Percentiles rank a stretch among this genome's conserved stretches.
These are phyloP conservation scores for Vachellia collinsii DNA, from an alignment of 306 rosid genomes.

Conservation along the genomic window DNA sequence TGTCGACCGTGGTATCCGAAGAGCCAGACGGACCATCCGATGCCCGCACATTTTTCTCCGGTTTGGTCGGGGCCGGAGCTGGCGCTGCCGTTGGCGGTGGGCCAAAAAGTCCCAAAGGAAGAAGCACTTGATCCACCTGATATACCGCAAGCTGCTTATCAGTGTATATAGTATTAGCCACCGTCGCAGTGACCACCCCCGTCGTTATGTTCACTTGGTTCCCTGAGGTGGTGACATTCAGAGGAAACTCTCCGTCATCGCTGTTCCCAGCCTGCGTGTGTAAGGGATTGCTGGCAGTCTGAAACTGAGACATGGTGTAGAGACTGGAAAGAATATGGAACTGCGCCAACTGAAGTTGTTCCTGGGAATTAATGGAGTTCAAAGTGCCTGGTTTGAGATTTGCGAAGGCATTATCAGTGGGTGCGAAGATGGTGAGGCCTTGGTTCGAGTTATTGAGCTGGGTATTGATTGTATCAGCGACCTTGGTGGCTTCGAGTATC, in stretches of 20 bases:
- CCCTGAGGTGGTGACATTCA: conserved; percentile 67
- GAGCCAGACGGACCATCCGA: conserved; percentile 63
- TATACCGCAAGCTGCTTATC: conserved; percentile 59
- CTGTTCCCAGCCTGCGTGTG: conserved; percentile 68
- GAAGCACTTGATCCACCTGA: conserved; percentile 65
- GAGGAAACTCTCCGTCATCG: conserved; percentile 53
- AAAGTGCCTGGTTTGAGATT: conserved; percentile 58
- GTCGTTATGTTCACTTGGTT: conserved; percentile 67
- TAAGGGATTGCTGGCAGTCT: conserved; percentile 65
- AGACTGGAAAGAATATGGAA: conserved; percentile 59
- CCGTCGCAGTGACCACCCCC: conserved; percentile 54
- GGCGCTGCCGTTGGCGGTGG: conserved; percentile 33
- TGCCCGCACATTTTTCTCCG: conserved; percentile 59
- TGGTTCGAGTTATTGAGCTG: conserved; percentile 61
- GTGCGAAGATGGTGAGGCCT: conserved; percentile 69
- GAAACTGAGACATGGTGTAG: conserved; percentile 56
- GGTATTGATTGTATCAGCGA: conserved; percentile 57
- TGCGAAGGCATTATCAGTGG: conserved; percentile 65
- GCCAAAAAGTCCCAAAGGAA: conserved; percentile 58
- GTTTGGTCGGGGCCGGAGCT: conserved; percentile 58
- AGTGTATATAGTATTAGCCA: conserved; percentile 54
- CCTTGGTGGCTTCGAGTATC: conserved; percentile 51
- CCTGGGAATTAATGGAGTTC: conserved; percentile 58
- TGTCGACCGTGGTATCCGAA: conserved; percentile 40
- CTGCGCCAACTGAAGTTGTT: conserved; percentile 58